Conservation (phyloP, 352 stramenopile species). For the Globisporangium spiculum region DNA sequence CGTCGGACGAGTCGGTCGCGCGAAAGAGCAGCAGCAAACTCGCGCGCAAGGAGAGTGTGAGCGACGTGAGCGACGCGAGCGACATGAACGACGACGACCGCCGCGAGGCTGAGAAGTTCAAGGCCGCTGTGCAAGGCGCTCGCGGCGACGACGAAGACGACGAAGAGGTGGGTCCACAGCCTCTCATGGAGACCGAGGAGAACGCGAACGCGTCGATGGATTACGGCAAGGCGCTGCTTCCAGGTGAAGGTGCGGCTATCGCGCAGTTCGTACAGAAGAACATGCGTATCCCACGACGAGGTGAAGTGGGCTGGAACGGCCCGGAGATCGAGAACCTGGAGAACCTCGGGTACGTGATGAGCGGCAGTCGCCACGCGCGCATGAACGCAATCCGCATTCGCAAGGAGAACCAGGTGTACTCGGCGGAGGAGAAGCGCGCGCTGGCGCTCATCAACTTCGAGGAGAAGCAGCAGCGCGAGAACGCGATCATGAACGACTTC, state of each 20-base stretch:
- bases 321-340: conserved; percentile 97
- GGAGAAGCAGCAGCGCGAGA: conserved; percentile 98
- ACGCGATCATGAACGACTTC: conserved; percentile 97
- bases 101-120: conserved; percentile 86
- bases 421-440: conserved; percentile 97
- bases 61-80: conserved; percentile 18
- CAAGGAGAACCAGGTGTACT: conserved; percentile 99
- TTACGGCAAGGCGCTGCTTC: conserved; percentile 93
- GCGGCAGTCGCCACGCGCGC: conserved; percentile 93
- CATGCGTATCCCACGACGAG: conserved; percentile 97
- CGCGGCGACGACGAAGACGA: conserved; percentile 62
- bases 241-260: conserved; percentile 94
- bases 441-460: conserved; percentile 98
- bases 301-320: conserved; percentile 96
- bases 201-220: conserved; percentile 52
- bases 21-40: conserved; percentile 24
- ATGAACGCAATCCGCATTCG: conserved; percentile 99
- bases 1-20: conserved; percentile 14
- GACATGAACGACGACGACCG: conserved; percentile 59
- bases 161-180: conserved; percentile 87
- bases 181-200: conserved; percentile 46
- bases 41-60: conserved; percentile 11
- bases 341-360: conserved; percentile 96
- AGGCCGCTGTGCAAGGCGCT: conserved; percentile 77
- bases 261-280: conserved; percentile 99